Evolutionary conservation across 257 asterid species (phyloP).

Genomic region (Nicotiana paniculata): DNA sequence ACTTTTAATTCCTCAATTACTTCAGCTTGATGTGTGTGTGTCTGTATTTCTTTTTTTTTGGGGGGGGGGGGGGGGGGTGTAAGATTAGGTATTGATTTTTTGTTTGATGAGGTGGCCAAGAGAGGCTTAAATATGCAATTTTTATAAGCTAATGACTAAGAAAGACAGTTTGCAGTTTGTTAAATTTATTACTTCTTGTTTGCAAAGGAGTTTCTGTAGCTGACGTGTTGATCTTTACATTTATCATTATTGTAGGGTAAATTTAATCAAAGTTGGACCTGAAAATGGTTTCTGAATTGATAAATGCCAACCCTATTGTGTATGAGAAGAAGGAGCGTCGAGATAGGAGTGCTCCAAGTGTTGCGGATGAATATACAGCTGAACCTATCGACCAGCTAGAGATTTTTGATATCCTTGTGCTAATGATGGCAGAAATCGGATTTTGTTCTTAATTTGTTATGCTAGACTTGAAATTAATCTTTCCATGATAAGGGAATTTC

Average conservation of each 20-base stretch:
- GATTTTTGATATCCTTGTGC: slow-evolving; percentile 79
- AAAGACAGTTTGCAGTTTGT: background rate
- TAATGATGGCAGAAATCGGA: background rate
- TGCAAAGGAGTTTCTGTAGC: background rate
- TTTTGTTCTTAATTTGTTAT: background rate
- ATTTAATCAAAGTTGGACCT: background rate
- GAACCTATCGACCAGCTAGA: slow-evolving; percentile 76
- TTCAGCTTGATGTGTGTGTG: background rate
- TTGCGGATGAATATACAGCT: slow-evolving; percentile 55
- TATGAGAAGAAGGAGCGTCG: slow-evolving; percentile 80
- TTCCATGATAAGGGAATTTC: background rate
- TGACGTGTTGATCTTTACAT: background rate
- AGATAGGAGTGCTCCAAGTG: slow-evolving; percentile 28
- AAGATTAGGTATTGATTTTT: background rate
- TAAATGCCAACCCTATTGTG: slow-evolving; percentile 76
- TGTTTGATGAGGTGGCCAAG: background rate
- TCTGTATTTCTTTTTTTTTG: no score
- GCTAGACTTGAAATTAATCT: background rate
- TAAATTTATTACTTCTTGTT: background rate
- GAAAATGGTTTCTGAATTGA: slow-evolving; percentile 57
- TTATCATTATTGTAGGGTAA: background rate
- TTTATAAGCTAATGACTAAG: background rate
- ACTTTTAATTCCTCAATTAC: background rate
- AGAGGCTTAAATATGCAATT: background rate
- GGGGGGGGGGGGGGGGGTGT: background rate